Percentiles rank a stretch among this genome's conserved stretches.
Evolutionary conservation across 805 yeast species (phyloP).

Genomic region (Candida boleticola): DNA sequence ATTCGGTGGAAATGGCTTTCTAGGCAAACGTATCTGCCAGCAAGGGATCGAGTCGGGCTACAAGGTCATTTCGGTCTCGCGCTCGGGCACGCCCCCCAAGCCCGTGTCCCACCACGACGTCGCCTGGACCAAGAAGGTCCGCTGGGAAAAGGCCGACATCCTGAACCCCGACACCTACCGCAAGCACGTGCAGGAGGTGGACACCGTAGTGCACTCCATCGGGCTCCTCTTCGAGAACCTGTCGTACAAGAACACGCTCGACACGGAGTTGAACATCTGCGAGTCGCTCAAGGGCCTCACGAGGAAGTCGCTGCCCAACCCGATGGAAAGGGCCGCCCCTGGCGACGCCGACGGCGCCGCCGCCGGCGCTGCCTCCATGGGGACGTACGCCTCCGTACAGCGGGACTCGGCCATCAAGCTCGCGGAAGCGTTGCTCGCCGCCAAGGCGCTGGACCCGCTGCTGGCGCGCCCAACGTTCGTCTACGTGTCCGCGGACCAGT

Average conservation of each 20-base stretch:
- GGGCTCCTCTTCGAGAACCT: conserved; percentile 74
- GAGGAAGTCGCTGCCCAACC: conserved; percentile 40
- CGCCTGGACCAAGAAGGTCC: conserved; percentile 55
- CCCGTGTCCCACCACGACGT: conserved; percentile 26
- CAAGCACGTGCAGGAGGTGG: conserved; percentile 44
- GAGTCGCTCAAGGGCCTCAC: conserved; percentile 27
- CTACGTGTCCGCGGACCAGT: conserved; percentile 78
- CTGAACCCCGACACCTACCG: conserved; percentile 62
- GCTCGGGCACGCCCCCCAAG: conserved; percentile 52
- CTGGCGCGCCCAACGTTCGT: conserved; percentile 40
- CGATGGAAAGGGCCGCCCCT: conserved; percentile 59
- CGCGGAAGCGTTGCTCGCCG: conserved; percentile 50
- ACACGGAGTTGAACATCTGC: conserved; percentile 36
- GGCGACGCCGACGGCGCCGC: background rate
- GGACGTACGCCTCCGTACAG: conserved; percentile 63
- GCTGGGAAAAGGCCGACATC: conserved; percentile 68
- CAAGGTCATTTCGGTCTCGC: conserved; percentile 66
- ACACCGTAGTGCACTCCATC: conserved; percentile 77
- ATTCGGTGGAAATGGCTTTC: conserved; percentile 86
- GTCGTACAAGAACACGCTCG: conserved; percentile 58
- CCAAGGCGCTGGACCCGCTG: background rate
- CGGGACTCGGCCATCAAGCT: conserved; percentile 64
- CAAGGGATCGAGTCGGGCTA: conserved; percentile 61
- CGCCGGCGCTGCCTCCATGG: conserved; percentile 20
- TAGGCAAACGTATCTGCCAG: conserved; percentile 69